Percentiles rank a stretch among this genome's conserved stretches.
These are phyloP conservation scores for Neocallimastix lanati DNA, from an alignment of 192 early-diverging fungal genomes.

Conservation along the genomic window DNA sequence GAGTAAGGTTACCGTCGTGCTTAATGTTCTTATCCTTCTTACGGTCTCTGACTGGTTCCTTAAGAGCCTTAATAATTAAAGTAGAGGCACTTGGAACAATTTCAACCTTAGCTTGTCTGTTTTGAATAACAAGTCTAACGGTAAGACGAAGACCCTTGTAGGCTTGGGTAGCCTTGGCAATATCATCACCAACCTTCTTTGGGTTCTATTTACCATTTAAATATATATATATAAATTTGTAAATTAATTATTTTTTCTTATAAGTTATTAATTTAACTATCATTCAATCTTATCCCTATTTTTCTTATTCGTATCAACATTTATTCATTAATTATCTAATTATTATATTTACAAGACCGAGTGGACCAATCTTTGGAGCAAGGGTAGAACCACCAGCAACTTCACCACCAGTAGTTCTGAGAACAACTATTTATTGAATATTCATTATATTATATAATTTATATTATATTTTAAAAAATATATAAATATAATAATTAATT, in stretches of 20 bases:
- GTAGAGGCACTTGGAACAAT: constrained; percentile 93
- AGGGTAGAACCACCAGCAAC: constrained; percentile 92
- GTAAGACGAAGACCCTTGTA: constrained; percentile 99
- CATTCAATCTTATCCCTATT: too few species aligned
- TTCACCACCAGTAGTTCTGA: constrained; percentile 95
- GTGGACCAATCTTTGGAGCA: constrained; percentile 99
- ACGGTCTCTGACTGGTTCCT: constrained; percentile 89
- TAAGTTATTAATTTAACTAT: too few species aligned
- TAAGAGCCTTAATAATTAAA: constrained; percentile 88
- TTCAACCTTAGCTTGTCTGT: constrained; percentile 95
- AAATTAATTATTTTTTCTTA: too few species aligned
- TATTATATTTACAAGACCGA: constrained; percentile 51
- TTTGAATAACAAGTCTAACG: constrained; percentile 95
- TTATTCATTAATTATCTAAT: neutral
- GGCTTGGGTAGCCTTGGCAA: constrained; percentile 97
- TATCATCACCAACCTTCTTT: constrained; percentile 99
- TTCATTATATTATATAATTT: too few species aligned
- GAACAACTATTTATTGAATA: constrained; percentile 40
- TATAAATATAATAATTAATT: too few species aligned
- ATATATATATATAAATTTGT: neutral
- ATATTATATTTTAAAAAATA: too few species aligned
- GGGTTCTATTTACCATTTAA: constrained; percentile 44
- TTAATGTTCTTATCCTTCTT: constrained; percentile 99
- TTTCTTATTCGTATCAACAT: too few species aligned
- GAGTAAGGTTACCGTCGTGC: constrained; percentile 86